Base-by-base conservation (phyloP, 441 rosid species). In the Populus hybrid region DNA sequence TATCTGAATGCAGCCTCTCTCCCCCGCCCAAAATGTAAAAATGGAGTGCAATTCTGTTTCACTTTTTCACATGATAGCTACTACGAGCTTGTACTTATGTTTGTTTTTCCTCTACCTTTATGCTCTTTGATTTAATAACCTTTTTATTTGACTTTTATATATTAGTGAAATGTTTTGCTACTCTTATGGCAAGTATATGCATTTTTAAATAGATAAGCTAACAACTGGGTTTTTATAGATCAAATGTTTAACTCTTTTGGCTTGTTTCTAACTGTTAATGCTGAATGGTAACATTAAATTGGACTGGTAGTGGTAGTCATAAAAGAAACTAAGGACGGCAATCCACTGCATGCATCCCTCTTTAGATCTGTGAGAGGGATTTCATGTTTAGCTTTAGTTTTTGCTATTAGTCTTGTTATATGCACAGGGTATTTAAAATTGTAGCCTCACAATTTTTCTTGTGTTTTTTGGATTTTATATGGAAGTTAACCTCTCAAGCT, bases 401-500 rank as follows among this genome's bases (percentile, higher is more conserved):
- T 32, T 53, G 53, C 66, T 67, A 9, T 71, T 40, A 34, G 26
- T 42, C 42, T 69, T 59, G 23, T 38, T 30, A 64, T 23, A 35
- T 70, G 67, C 42, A 35, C 26, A 30, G 68, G 12, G 53, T 36
- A 72, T 74, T 77, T 70, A 72, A 26, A 75, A 63, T 67, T 80
- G 66, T 78, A 32, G 24, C 79, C 80, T 88, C 76, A 87, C 67
- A 30, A 40, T 63, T 71, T 19, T 23, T 68, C 70, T 82, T 79
- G 69, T 76, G 70, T 85, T 84, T 73, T 76, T 70, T 79, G 71
- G 84, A 79, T 40, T 74, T 84, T 79, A 65, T 64, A 57, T 61
- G 64, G 77, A 76, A 95, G 99, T 82, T 93, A 90, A 83, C 90
- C 75, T 92, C 98, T 81, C 99, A 96, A 91, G 90, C 91, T 79